Evolutionary conservation across 2,329 filamentous ascomycete species (phyloP), one percentile per base, ranked within the genome.

Genomic region (Phialemoniopsis sp.): DNA sequence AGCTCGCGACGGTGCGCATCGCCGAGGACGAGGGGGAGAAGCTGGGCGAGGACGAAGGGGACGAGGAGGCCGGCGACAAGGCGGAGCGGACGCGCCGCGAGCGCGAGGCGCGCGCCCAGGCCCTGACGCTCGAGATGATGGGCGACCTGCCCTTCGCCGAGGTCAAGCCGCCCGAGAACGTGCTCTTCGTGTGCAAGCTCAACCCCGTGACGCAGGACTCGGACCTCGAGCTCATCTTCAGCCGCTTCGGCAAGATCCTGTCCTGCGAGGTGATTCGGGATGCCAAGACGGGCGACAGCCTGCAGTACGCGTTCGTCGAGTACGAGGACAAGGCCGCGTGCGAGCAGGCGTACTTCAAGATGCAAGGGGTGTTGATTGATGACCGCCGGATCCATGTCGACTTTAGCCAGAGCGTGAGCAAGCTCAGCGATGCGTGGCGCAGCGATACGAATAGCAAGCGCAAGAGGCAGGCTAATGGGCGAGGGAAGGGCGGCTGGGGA

Each of bases 261-360:
- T 95, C 89, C 34, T 98, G 93, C 58, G 93, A 98, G 64, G 87
- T 98, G 28, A 96, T 98, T 46, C 78, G 91, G 36, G 93, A 98
- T 60, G 87, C 87, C 57, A 89, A 89, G 55, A 96, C 91, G 0
- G 89, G 89, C 4, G 93, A 98, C 64, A 95, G 89, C 55, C 67
- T 98, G 36, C 93, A 98, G 60, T 98, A 98, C 58, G 89, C 93
- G 2, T 98, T 98, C 52, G 94, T 98, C 55, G 93, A 98, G 59
- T 98, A 91, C 54, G 87, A 91, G 42, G 86, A 94, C 40, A 93
- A 96, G 64, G 80, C 85, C 49, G 87, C 91, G 38, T 97, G 93
- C 60, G 93, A 98, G 64, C 81, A 87, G 38, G 93, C 93, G 3
- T 98, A 96, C 57, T 93, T 94, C 69, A 98, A 98, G 67, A 98